A percentile compares a stretch with the other conserved stretches of the same genome.
Conservation (phyloP, 192 early-diverging fungal genomes). For the Jimgerdemannia lactiflua region DNA sequence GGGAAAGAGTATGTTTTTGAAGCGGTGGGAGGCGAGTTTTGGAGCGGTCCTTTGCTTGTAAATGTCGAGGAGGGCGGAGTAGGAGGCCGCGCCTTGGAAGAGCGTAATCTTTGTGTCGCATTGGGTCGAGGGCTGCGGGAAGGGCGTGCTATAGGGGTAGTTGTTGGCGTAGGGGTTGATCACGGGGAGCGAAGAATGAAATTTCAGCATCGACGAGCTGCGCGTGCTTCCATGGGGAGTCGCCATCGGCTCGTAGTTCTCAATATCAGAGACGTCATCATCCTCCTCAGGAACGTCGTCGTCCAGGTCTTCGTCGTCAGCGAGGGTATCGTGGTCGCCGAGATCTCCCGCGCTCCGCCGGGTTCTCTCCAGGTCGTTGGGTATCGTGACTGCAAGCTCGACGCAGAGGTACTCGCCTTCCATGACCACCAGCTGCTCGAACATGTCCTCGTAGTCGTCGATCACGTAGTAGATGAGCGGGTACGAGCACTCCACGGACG, state of each 20-base stretch:
- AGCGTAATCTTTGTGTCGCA: constrained; percentile 66
- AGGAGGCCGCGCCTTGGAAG: constrained; percentile 93
- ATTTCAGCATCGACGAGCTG: constrained; percentile 19
- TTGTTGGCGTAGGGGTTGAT: constrained; percentile 21
- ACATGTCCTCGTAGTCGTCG: constrained; percentile 89
- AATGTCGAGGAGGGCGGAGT: constrained; percentile 75
- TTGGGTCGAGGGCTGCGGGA: constrained; percentile 12
- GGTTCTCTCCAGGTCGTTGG: constrained; percentile 41
- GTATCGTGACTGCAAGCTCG: constrained; percentile 79
- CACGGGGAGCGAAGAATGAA: constrained; percentile 36
- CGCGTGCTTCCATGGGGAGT: constrained; percentile 1
- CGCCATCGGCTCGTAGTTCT: neutral
- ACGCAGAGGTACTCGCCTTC: constrained; percentile 90
- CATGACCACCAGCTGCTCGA: constrained; percentile 82
- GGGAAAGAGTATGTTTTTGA: constrained; percentile 57
- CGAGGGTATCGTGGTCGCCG: constrained; percentile 10
- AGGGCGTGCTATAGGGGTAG: constrained; percentile 25
- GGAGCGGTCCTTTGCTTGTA: constrained; percentile 74
- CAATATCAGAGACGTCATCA: constrained; percentile 5
- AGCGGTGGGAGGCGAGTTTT: constrained; percentile 56
- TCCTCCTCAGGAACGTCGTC: constrained; percentile 7
- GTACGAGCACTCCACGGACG: constrained; percentile 87
- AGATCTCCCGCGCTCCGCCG: constrained; percentile 20
- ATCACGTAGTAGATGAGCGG: constrained; percentile 92
- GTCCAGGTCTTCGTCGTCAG: constrained; percentile 13